Conservation (phyloP, 805 yeast species). For the Kuraishia floccosa region DNA sequence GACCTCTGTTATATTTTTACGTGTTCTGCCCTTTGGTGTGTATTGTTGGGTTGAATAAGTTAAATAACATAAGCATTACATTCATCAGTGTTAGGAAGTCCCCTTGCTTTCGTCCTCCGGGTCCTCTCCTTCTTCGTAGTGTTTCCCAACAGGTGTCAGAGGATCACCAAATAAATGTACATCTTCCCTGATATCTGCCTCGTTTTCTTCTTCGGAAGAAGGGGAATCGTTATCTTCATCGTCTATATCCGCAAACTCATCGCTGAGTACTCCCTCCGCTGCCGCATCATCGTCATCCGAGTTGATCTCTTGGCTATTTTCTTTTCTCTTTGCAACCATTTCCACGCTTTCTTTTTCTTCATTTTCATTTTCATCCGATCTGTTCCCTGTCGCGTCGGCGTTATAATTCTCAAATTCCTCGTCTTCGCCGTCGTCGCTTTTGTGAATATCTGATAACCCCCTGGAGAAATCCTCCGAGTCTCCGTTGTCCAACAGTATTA, state of each 20-base stretch:
- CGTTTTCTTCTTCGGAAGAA: slow-evolving; percentile 10
- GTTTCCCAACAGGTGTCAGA: slow-evolving; percentile 16
- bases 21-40: too few relatives aligned
- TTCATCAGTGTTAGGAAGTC: too few relatives aligned
- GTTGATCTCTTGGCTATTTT: too few relatives aligned
- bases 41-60: too few relatives aligned
- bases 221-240: slow-evolving; percentile 10
- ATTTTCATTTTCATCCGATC: slow-evolving; percentile 2
- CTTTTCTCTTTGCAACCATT: too few relatives aligned
- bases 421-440: slow-evolving; percentile 12
- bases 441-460: too few relatives aligned
- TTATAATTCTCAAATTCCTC: slow-evolving; percentile 8
- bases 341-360: background rate
- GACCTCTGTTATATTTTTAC: too few relatives aligned
- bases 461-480: slow-evolving; percentile 34
- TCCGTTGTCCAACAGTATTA: slow-evolving; percentile 21
- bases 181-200: slow-evolving; percentile 9
- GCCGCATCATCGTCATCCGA: too few relatives aligned
- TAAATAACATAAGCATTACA: too few relatives aligned
- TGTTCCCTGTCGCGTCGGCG: background rate
- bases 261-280: too few relatives aligned
- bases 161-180: slow-evolving; percentile 18
- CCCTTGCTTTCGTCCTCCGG: too few relatives aligned
- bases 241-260: slow-evolving; percentile 11
- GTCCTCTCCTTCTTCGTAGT: slow-evolving; percentile 2